Evolutionary conservation across 352 stramenopile genomes (phyloP).

Genomic region (Peronospora destructor): DNA sequence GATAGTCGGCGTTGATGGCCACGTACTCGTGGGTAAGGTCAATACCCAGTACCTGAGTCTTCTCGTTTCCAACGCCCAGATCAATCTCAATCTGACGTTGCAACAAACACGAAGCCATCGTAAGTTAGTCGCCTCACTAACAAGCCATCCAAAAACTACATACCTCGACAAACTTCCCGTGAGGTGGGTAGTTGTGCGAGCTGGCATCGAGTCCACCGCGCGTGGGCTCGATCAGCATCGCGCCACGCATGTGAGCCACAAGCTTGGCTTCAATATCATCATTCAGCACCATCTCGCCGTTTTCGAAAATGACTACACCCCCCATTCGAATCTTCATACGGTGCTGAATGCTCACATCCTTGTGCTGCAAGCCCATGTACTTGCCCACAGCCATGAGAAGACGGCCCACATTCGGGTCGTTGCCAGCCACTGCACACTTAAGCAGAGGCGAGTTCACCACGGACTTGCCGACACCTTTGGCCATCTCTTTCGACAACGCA

Average conservation of each 20-base stretch:
- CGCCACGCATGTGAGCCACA: conserved; percentile 91
- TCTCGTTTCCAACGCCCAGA: conserved; percentile 80
- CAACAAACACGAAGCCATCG: conserved; percentile 1
- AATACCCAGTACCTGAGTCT: conserved; percentile 90
- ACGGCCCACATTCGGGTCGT: conserved; percentile 97
- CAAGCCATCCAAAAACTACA: not conserved
- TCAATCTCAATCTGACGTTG: conserved; percentile 86
- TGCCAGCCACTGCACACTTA: conserved; percentile 96
- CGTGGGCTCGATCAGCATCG: conserved; percentile 83
- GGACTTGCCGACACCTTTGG: conserved; percentile 87
- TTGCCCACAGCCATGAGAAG: conserved; percentile 94
- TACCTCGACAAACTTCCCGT: conserved; percentile 93
- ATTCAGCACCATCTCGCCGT: conserved; percentile 91
- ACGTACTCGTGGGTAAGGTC: conserved; percentile 98
- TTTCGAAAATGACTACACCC: conserved; percentile 90
- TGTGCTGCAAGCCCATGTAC: conserved; percentile 93
- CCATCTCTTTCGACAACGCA: conserved; percentile 67
- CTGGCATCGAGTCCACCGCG: conserved; percentile 69
- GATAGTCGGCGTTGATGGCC: conserved; percentile 97
- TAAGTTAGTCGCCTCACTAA: not conserved
- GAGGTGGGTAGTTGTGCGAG: conserved; percentile 88
- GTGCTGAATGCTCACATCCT: conserved; percentile 67
- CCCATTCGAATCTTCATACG: conserved; percentile 86
- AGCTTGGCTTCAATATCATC: conserved; percentile 90
- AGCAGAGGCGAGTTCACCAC: conserved; percentile 94